Conservation (phyloP, 1,284 basidiomycete genomes). For the Irpex rosettiformis region DNA sequence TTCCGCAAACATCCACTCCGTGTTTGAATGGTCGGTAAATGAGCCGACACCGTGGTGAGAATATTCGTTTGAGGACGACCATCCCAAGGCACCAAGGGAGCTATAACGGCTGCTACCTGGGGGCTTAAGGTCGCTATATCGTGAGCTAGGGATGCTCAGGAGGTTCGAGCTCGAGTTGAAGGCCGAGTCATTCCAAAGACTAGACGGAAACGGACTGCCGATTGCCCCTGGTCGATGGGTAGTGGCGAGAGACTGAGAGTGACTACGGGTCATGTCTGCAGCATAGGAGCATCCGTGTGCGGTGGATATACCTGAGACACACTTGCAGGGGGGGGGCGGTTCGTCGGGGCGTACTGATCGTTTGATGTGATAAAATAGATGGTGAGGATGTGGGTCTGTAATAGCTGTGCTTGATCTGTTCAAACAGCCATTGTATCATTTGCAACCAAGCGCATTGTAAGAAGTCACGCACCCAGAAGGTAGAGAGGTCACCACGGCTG, state of each 20-base stretch:
- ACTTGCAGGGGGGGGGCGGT: no score
- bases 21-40: constrained; percentile 65
- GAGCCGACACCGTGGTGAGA: constrained; percentile 33
- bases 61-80: constrained; percentile 54
- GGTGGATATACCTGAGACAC: constrained; percentile 5
- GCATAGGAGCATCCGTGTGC: constrained; percentile 53
- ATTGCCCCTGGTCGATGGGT: constrained; percentile 50
- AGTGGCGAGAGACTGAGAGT: constrained; percentile 71
- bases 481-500: neutral
- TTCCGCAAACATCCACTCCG: no score
- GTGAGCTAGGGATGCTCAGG: constrained; percentile 48
- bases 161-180: constrained; percentile 36
- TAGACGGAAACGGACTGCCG: constrained; percentile 36
- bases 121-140: constrained; percentile 59
- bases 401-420: constrained; percentile 13
- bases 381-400: no score
- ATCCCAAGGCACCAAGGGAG: constrained; percentile 51
- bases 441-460: neutral
- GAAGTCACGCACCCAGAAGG: neutral
- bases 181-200: constrained; percentile 53
- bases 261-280: constrained; percentile 61
- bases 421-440: neutral
- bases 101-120: constrained; percentile 58
- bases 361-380: no score
- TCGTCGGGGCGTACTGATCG: no score